Percentiles rank a stretch among this genome's conserved stretches.
Evolutionary conservation across 495 filamentous ascomycete genomes (phyloP).

Genomic region (Talaromyces liani): DNA sequence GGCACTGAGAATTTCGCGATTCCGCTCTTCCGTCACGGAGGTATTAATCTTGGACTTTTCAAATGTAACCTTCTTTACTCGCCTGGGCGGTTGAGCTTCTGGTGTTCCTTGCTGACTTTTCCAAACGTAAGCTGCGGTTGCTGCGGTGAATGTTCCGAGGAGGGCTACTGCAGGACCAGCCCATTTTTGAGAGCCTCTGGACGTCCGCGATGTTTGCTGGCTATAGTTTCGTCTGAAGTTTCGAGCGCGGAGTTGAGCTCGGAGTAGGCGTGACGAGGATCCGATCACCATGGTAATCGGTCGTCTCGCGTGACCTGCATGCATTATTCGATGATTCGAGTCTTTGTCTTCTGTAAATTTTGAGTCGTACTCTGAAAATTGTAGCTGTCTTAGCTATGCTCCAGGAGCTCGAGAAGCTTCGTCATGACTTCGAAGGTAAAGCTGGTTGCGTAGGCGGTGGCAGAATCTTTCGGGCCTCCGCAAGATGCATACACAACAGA

Average conservation of each 20-base stretch:
- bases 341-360: not conserved
- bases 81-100: slow-evolving; percentile 5
- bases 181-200: slow-evolving; percentile 22
- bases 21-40: slow-evolving; percentile 53
- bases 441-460: slow-evolving; percentile 7
- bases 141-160: slow-evolving; percentile 27
- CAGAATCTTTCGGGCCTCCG: slow-evolving; percentile 5
- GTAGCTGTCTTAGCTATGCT: not conserved
- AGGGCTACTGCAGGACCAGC: slow-evolving; percentile 27
- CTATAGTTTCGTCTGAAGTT: slow-evolving; percentile 25
- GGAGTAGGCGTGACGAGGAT: not conserved
- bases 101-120: slow-evolving; percentile 21
- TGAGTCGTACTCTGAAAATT: not conserved
- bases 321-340: not conserved
- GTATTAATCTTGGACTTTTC: slow-evolving; percentile 49
- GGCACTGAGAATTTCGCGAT: slow-evolving; percentile 62
- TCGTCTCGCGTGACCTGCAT: not conserved
- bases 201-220: slow-evolving; percentile 11
- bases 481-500: not conserved
- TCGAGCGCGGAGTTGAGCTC: slow-evolving; percentile 10
- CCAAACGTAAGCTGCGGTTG: slow-evolving; percentile 24
- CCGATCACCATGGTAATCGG: not conserved
- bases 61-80: slow-evolving; percentile 43
- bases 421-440: not conserved
- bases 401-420: not conserved